Base-by-base conservation (phyloP, 129 eudicot genomes). In the Flaveria linearis region DNA sequence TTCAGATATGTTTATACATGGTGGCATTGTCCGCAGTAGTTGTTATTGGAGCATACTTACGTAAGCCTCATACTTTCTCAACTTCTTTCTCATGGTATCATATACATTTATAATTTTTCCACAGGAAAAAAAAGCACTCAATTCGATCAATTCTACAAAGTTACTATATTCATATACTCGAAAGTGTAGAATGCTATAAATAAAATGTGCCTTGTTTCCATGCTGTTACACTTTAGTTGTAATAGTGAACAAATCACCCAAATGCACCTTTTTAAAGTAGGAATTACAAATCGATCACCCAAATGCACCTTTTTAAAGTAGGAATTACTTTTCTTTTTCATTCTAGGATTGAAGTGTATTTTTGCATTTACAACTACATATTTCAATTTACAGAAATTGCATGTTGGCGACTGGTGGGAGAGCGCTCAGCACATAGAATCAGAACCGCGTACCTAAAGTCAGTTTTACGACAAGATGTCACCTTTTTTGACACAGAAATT, bases 331-430 rank as follows among this genome's bases (percentile, higher is more conserved):
- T 45, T 45, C 13, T 45, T 10, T 45, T 45, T 45, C 49, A 8
- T 45, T 45, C 49, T 30, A 30, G 36, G 36, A 30, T 30, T 45
- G 1, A 45, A 45, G 13, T 55, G 3, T 55, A 55, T 55, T 55
- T 22, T 22, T 55, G 22, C 26, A 18, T 23, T 55, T 55, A 17
- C 61, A 8, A 26, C 26, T 15, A 75, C 25, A 20, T 18, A 30
- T 56, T 68, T 13, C 57, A 39, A 62, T 68, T 73, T 74, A 61
- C 86, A 91, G 97, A 91, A 85, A 86, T 88, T 42, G 82, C 92
- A 53, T 91, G 97, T 46, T 91, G 97, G 97, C 86, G 94, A 80
- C 57, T 91, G 73, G 94, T 87, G 36, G 97, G 97, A 6, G 97
- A 88, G 72, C 70, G 94, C 77, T 85, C 94, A 22, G 94, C 97